Percentiles rank a stretch among this genome's conserved stretches.
Evolutionary conservation across 345 rosid genomes (phyloP).

Genomic region (Dipteronia dyeriana): DNA sequence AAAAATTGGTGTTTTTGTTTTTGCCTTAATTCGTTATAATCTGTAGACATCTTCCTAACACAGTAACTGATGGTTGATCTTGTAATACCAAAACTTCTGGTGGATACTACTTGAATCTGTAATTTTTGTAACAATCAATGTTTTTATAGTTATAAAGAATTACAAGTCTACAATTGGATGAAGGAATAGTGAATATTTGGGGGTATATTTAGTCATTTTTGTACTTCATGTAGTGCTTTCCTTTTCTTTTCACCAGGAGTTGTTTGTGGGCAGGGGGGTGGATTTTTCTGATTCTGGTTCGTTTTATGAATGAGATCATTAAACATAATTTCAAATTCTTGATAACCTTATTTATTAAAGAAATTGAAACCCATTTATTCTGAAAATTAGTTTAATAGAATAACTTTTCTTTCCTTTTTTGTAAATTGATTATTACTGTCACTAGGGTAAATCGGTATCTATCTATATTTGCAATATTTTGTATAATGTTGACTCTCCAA

Average conservation of each 20-base stretch:
- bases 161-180: not conserved
- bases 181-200: constrained; percentile 1
- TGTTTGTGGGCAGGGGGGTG: not conserved
- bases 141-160: not conserved
- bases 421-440: not conserved
- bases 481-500: constrained; percentile 6
- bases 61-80: not conserved
- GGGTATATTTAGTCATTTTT: not conserved
- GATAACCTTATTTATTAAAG: not conserved
- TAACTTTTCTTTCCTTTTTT: not conserved
- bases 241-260: no score
- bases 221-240: no score
- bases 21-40: no score
- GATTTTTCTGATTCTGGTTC: not conserved
- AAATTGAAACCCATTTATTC: not conserved
- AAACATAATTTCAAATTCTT: not conserved
- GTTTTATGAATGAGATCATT: not conserved
- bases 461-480: constrained; percentile 14
- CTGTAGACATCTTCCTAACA: no score
- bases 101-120: not conserved
- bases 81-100: not conserved
- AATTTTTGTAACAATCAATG: not conserved
- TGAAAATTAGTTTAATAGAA: not conserved
- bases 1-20: no score
- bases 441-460: not conserved